Percentiles rank a stretch among this genome's conserved stretches.
phyloP scores from a whole-genome alignment of 2,329 filamentous ascomycete genomes.

The Xylariaceae sp. region DNA sequence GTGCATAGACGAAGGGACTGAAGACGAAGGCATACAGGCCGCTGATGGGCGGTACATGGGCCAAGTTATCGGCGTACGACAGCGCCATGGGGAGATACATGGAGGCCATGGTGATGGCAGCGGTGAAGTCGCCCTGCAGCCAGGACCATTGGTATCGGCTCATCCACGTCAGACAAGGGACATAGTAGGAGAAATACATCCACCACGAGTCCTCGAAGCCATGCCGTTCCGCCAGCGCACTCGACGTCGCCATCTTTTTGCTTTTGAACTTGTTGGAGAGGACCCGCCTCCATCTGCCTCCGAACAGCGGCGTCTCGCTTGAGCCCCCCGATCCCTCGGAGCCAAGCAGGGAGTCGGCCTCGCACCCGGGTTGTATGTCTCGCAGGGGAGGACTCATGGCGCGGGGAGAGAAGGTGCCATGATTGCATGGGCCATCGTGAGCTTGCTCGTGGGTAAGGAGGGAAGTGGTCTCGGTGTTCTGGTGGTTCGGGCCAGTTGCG shows the following conservation, averaged over 20 bases:
- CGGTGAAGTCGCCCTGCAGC: constrained; percentile 77
- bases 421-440: constrained; percentile 52
- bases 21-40: constrained; percentile 93
- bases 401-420: constrained; percentile 72
- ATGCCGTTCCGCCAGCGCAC: constrained; percentile 64
- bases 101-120: constrained; percentile 92
- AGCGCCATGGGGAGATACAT: constrained; percentile 98
- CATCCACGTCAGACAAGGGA: constrained; percentile 89
- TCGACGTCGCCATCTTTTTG: constrained; percentile 68
- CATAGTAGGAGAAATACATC: constrained; percentile 91
- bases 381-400: constrained; percentile 45
- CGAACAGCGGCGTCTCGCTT: constrained; percentile 33
- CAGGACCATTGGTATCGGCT: constrained; percentile 78
- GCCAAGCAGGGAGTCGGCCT: constrained; percentile 28
- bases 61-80: constrained; percentile 86
- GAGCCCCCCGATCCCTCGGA: constrained; percentile 34
- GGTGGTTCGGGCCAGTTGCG: constrained; percentile 16
- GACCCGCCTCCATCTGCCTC: constrained; percentile 40
- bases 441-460: constrained; percentile 37
- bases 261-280: constrained; percentile 49
- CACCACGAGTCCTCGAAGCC: constrained; percentile 66
- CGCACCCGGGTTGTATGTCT: constrained; percentile 24
- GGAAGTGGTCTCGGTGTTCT: constrained; percentile 45
- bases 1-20: constrained; percentile 83
- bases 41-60: constrained; percentile 87